These are phyloP conservation scores for Alternaria panax DNA, from an alignment of 2,329 filamentous ascomycete genomes.

Conservation along the genomic window DNA sequence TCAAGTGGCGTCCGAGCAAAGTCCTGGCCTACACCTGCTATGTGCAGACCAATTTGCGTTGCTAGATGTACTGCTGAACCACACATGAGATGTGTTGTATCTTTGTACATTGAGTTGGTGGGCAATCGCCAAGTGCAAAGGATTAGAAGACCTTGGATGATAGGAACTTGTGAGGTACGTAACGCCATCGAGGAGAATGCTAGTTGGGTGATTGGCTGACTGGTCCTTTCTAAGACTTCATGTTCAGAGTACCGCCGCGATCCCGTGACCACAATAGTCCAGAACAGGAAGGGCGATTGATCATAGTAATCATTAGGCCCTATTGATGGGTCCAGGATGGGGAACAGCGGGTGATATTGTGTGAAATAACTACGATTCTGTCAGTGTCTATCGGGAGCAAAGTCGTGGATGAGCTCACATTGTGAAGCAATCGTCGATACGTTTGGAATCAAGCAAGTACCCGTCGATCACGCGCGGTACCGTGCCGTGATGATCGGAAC, in stretches of 20 bases:
- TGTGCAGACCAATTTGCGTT: slow-evolving; percentile 52
- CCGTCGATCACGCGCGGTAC: slow-evolving; percentile 40
- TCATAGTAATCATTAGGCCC: slow-evolving; percentile 46
- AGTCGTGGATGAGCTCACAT: slow-evolving; percentile 29
- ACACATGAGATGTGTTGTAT: slow-evolving; percentile 51
- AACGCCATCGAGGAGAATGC: slow-evolving; percentile 49
- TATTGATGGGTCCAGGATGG: slow-evolving; percentile 42
- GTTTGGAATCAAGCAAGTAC: slow-evolving; percentile 43
- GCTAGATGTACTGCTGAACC: slow-evolving; percentile 52
- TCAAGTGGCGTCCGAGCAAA: slow-evolving; percentile 49
- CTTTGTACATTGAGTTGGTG: slow-evolving; percentile 52
- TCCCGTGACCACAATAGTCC: slow-evolving; percentile 51
- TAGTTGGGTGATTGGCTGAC: slow-evolving; percentile 46
- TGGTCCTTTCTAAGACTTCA: slow-evolving; percentile 44
- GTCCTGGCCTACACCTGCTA: slow-evolving; percentile 51
- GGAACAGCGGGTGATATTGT: slow-evolving; percentile 45
- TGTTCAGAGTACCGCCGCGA: slow-evolving; percentile 49
- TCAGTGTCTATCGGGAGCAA: slow-evolving; percentile 18
- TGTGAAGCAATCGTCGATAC: slow-evolving; percentile 47
- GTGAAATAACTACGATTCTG: slow-evolving; percentile 39
- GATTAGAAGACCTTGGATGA: slow-evolving; percentile 51
- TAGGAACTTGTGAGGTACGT: slow-evolving; percentile 47
- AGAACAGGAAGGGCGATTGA: slow-evolving; percentile 50
- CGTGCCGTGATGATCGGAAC: slow-evolving; percentile 30
- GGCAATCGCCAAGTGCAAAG: slow-evolving; percentile 53